A percentile compares a stretch with the other conserved stretches of the same genome.
phyloP scores from a whole-genome alignment of 2,329 filamentous ascomycete species.

The Epichloe festucae region DNA sequence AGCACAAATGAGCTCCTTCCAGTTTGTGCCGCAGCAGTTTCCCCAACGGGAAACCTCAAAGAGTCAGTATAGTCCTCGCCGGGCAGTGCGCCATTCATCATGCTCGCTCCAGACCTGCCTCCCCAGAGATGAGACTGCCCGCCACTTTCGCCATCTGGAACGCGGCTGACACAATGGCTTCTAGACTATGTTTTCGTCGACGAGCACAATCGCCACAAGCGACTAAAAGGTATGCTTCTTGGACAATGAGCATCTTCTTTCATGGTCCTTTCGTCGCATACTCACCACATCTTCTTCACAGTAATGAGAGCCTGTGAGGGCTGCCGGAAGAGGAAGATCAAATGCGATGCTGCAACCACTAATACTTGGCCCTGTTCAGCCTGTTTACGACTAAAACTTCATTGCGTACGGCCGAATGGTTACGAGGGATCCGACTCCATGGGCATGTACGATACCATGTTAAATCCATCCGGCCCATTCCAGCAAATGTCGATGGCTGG shows the following conservation, averaged over 20 bases:
- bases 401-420: slow-evolving; percentile 81
- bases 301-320: slow-evolving; percentile 97
- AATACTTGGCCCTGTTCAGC: slow-evolving; percentile 97
- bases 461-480: slow-evolving; percentile 20
- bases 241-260: background rate
- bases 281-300: slow-evolving; percentile 20
- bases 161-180: slow-evolving; percentile 1
- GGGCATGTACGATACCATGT: slow-evolving; percentile 20
- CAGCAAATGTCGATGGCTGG: slow-evolving; percentile 42
- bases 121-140: background rate
- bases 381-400: slow-evolving; percentile 81
- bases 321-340: slow-evolving; percentile 89
- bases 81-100: slow-evolving; percentile 11
- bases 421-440: slow-evolving; percentile 36
- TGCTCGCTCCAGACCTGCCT: slow-evolving; percentile 6
- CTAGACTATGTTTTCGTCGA: slow-evolving; percentile 94
- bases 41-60: slow-evolving; percentile 62
- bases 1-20: slow-evolving; percentile 52
- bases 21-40: slow-evolving; percentile 52
- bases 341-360: slow-evolving; percentile 92
- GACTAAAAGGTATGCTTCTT: slow-evolving; percentile 64
- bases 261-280: background rate
- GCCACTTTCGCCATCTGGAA: background rate
- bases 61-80: slow-evolving; percentile 41
- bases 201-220: slow-evolving; percentile 95